Evolutionary conservation across 1,284 basidiomycete species (phyloP), one percentile per base, ranked within the genome.

Genomic region (Lentinula novae-zelandiae): DNA sequence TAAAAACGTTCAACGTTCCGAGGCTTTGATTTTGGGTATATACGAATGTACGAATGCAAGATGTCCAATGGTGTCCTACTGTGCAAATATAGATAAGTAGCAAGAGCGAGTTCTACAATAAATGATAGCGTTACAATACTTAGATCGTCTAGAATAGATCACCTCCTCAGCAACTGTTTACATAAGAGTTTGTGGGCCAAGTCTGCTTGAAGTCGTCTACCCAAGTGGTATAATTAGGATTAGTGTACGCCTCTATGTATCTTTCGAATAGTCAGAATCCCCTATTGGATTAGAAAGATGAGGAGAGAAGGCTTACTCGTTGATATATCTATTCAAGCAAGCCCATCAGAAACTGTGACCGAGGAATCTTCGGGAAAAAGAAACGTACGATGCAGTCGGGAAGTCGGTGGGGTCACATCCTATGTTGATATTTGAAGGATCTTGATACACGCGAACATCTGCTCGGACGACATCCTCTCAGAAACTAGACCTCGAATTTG

Each of bases 331-430:
- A 3, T 46, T 17, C 17, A 22, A 46, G 13, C 44, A 46, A 22
- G 8, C 9, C 15, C 13, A 8, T 46, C 44, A 46, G n/a, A 46
- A 22, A 3, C 8, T 22, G 5, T 1, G 15, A 9, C 17, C 1
- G 0, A 6, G 15, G 13, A 6, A 15, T 20, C 15, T 20, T 22
- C 44, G 10, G 6, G 20, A 17, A 7, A 22, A 20, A 9, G 8
- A 5, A 46, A 1, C 44, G 27, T 12, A 46, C 44, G 44, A 73
- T 38, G 72, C 71, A 0, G 91, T 93, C 0, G 90, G 91, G 69
- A 80, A 82, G 53, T 83, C 60, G 78, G 73, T 66, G 5, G 90
- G 89, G 67, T 92, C 87, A 70, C 90, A 93, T 1, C 89, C 88
- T 15, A 89, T 74, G 68, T 86, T 87, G 53, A 60, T 56, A 5